These are phyloP conservation scores for Collybia sordida DNA, from an alignment of 768 basidiomycete genomes.

Conservation along the genomic window DNA sequence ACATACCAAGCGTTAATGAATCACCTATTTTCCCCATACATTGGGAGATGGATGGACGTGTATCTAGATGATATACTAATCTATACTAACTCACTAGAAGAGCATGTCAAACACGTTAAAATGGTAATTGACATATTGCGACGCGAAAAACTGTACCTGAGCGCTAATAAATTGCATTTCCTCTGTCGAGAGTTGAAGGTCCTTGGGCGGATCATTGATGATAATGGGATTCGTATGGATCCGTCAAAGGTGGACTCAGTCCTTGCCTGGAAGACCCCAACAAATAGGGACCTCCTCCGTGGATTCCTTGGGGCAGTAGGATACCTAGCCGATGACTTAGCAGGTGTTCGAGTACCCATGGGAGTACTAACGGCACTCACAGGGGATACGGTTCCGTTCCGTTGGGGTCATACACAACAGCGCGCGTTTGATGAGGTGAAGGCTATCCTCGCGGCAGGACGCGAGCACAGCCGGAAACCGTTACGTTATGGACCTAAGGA, in stretches of 20 bases:
- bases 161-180: slow-evolving; percentile 25
- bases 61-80: slow-evolving; percentile 11
- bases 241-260: slow-evolving; percentile 29
- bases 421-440: slow-evolving; percentile 26
- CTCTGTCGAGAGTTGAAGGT: slow-evolving; percentile 21
- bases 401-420: slow-evolving; percentile 10
- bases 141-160: slow-evolving; percentile 28
- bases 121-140: slow-evolving; percentile 20
- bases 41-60: slow-evolving; percentile 8
- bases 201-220: slow-evolving; percentile 24
- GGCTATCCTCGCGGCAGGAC: slow-evolving; percentile 1
- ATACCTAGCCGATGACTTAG: slow-evolving; percentile 23
- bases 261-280: slow-evolving; percentile 21
- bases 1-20: slow-evolving; percentile 11
- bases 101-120: slow-evolving; percentile 7
- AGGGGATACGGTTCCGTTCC: slow-evolving; percentile 8
- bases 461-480: slow-evolving; percentile 3
- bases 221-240: slow-evolving; percentile 28
- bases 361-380: slow-evolving; percentile 17
- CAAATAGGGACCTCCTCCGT: slow-evolving; percentile 21
- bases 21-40: slow-evolving; percentile 5
- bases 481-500: slow-evolving; percentile 9
- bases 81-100: slow-evolving; percentile 8
- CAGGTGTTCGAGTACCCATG: slow-evolving; percentile 23
- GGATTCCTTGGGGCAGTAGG: slow-evolving; percentile 31